These are phyloP conservation scores for Lasiodiplodia sp. DNA, from an alignment of 2,329 filamentous ascomycete species.

Conservation along the genomic window DNA sequence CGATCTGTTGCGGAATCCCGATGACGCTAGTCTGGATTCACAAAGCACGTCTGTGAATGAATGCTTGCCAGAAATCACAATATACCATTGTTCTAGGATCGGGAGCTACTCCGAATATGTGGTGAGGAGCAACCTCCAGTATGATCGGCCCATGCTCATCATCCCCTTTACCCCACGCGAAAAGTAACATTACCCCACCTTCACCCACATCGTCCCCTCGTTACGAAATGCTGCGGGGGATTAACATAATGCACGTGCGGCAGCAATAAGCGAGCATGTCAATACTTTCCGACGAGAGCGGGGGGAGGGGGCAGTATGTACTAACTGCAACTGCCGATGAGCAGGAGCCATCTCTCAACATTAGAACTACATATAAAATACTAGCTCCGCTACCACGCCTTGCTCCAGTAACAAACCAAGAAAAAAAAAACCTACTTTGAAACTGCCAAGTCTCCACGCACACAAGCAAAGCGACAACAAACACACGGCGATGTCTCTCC, in stretches of 20 bases:
- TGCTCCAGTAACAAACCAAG: background rate
- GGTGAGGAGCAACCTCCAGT: background rate
- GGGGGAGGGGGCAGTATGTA: background rate
- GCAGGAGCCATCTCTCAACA: background rate
- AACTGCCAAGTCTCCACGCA: background rate
- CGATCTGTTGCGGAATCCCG: background rate
- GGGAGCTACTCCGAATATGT: background rate
- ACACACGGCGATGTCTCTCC: background rate
- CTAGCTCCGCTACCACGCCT: background rate
- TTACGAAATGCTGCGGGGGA: background rate
- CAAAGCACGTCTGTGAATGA: background rate
- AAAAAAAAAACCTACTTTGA: too few species aligned
- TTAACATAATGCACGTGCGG: background rate
- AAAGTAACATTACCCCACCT: constrained; percentile 18
- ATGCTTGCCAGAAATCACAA: background rate
- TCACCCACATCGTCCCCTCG: constrained; percentile 1
- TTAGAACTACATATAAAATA: background rate
- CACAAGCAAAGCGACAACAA: background rate
- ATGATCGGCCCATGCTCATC: background rate
- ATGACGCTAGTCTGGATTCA: background rate
- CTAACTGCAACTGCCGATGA: background rate
- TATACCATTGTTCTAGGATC: background rate
- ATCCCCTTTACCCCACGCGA: constrained; percentile 15
- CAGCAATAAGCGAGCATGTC: background rate
- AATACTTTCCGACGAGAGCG: background rate